Base-by-base conservation (phyloP, 345 rosid genomes). In the Carallia pectinifolia region DNA sequence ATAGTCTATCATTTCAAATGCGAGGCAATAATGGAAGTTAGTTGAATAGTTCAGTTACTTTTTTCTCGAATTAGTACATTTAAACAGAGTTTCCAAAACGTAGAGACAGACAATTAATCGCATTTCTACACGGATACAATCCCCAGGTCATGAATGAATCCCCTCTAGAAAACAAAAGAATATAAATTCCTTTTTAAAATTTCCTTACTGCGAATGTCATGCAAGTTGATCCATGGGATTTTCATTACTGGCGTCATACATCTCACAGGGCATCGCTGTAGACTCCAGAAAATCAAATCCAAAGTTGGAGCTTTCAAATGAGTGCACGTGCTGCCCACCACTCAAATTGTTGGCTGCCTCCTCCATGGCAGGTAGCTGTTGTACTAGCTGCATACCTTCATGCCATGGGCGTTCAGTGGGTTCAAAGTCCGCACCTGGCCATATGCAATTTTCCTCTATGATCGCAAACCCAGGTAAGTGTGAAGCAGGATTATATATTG, bases 281-380 rank as follows among this genome's bases (percentile, higher is more conserved):
- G 80, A 67, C 62, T 79, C 86, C 82, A 72, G 64, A 56, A 76
- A 74, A 52, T 80, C 83, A 65, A 80, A 71, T 75, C 75, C 85
- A 39, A 79, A 74, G 63, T 69, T 62, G 23, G 79, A 73, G 58
- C 65, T 74, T 65, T 69, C 77, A 59, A 67, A 66, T 8, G 67
- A 44, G 60, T 47, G 70, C 71, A 64, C 75, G 31, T 68, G 30
- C 71, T 68, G 66, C 66, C 29, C 62, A 15, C 4, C 48, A 36
- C 53, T 27, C 9, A 40, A 40, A 61, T 60, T 70, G 61, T 67
- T 65, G 47, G 7, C 53, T 40, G 50, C 54, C 54, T 37, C 63
- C 34, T 73, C 69, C 12, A 37, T 15, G 6, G 19, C 74, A 53
- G 48, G 5, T 44, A 34, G 36, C 17, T 9, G 40, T 34, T 38